Percentiles rank a stretch among this genome's conserved stretches.
Evolutionary conservation across 2,329 filamentous ascomycete genomes (phyloP).

Genomic region (Stagonosporopsis tanaceti): DNA sequence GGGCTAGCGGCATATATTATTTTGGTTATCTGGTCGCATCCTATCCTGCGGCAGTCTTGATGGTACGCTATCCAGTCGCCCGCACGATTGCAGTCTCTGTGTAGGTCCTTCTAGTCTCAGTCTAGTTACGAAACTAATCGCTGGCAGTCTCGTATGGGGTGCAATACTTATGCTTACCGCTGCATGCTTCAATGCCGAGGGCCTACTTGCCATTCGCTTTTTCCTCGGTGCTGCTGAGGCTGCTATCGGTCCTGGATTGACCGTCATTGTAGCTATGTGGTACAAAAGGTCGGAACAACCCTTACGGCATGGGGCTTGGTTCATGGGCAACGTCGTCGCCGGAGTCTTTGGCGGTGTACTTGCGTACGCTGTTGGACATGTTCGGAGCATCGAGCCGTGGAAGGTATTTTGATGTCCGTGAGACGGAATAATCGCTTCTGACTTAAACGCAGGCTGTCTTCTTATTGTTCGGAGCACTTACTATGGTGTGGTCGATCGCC

Average conservation of each 20-base stretch:
- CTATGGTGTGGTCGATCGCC: constrained; percentile 36
- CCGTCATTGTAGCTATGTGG: constrained; percentile 72
- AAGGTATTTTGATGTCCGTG: constrained; percentile 20
- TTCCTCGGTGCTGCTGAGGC: constrained; percentile 62
- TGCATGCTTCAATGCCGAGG: constrained; percentile 54
- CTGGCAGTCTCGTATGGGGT: constrained; percentile 44
- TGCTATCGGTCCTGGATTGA: constrained; percentile 59
- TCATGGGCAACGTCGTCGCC: constrained; percentile 60
- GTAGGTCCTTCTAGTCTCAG: not conserved
- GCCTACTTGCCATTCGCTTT: constrained; percentile 58
- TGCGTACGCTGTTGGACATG: constrained; percentile 66
- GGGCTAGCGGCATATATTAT: constrained; percentile 36
- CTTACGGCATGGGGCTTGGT: constrained; percentile 52
- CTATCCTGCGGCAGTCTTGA: constrained; percentile 54
- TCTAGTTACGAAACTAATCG: constrained; percentile 24
- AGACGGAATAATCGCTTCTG: constrained; percentile 16
- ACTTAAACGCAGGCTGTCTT: constrained; percentile 54
- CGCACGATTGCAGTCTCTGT: constrained; percentile 48
- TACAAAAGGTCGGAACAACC: constrained; percentile 69
- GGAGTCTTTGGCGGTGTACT: constrained; percentile 65
- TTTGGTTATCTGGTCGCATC: constrained; percentile 46
- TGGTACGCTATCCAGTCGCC: constrained; percentile 61
- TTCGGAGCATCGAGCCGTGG: constrained; percentile 35
- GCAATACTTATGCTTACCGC: constrained; percentile 57
- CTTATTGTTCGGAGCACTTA: constrained; percentile 58